phyloP scores from a whole-genome alignment of 2,329 filamentous ascomycete genomes.

The Penicillium sp. region DNA sequence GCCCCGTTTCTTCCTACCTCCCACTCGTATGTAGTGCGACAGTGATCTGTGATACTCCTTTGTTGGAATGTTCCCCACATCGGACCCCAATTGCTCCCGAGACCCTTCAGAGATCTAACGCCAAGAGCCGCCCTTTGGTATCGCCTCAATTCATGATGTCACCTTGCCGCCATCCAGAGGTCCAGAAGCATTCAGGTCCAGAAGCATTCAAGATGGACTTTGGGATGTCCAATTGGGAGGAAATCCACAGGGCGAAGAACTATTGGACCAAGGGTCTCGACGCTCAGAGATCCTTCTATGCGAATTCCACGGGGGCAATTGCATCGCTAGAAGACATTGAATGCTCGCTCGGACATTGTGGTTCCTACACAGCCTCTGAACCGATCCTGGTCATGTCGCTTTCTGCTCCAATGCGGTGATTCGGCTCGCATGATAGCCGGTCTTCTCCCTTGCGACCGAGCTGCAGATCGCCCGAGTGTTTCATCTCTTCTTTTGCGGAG shows the following conservation, averaged over 20 bases:
- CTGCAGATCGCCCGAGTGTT: slow-evolving; percentile 1
- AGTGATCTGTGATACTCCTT: neutral
- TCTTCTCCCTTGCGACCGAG: slow-evolving; percentile 3
- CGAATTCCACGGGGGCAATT: neutral
- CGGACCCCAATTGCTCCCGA: neutral
- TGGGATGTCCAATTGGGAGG: neutral
- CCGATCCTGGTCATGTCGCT: neutral
- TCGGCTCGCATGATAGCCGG: neutral
- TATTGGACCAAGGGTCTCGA: neutral
- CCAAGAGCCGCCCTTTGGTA: neutral
- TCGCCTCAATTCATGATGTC: slow-evolving; percentile 2
- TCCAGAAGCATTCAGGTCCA: neutral
- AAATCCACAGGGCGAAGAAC: neutral
- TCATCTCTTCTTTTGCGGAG: neutral
- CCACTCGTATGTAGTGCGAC: neutral
- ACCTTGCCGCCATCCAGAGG: neutral
- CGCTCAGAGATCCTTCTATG: neutral
- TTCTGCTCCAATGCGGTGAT: neutral
- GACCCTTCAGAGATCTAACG: neutral
- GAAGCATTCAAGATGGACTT: neutral
- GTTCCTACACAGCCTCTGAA: neutral
- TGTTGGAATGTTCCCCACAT: neutral
- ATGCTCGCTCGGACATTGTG: neutral
- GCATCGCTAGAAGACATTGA: neutral
- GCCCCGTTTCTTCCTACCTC: neutral